Conservation (phyloP, 1,284 basidiomycete genomes). For the Cerioporus squamosus region DNA sequence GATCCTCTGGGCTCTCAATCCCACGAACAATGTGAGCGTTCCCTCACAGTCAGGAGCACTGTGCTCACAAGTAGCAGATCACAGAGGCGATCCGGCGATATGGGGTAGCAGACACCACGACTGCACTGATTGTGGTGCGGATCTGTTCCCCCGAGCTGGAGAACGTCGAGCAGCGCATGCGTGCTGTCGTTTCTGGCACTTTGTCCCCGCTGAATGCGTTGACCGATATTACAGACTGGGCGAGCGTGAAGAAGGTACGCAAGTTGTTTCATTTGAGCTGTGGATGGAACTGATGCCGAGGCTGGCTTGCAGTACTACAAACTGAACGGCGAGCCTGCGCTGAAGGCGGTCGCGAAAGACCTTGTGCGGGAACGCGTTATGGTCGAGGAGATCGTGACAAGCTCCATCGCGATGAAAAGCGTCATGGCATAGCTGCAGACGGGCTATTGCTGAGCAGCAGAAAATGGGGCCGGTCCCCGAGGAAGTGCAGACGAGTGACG, state of each 20-base stretch:
- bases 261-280: background rate
- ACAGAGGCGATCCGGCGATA: slow-evolving; percentile 85
- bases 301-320: slow-evolving; percentile 70
- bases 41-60: too few relatives aligned
- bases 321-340: slow-evolving; percentile 57
- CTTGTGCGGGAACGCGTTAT: slow-evolving; percentile 43
- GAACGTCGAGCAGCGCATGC: slow-evolving; percentile 55
- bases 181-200: slow-evolving; percentile 58
- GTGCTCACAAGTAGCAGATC: slow-evolving; percentile 59
- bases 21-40: slow-evolving; percentile 74
- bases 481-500: too few relatives aligned
- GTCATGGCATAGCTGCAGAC: slow-evolving; percentile 48
- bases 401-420: slow-evolving; percentile 82
- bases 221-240: slow-evolving; percentile 68
- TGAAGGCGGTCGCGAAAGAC: slow-evolving; percentile 45
- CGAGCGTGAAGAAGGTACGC: slow-evolving; percentile 69
- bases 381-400: slow-evolving; percentile 72
- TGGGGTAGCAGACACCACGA: slow-evolving; percentile 75
- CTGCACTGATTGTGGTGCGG: slow-evolving; percentile 74
- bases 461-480: too few relatives aligned
- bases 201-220: slow-evolving; percentile 53
- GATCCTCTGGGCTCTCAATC: slow-evolving; percentile 82
- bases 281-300: background rate
- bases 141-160: slow-evolving; percentile 50
- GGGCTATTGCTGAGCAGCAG: background rate